Base-by-base conservation (phyloP, 202 grass and related monocot genomes). In the Panicum hallii region DNA sequence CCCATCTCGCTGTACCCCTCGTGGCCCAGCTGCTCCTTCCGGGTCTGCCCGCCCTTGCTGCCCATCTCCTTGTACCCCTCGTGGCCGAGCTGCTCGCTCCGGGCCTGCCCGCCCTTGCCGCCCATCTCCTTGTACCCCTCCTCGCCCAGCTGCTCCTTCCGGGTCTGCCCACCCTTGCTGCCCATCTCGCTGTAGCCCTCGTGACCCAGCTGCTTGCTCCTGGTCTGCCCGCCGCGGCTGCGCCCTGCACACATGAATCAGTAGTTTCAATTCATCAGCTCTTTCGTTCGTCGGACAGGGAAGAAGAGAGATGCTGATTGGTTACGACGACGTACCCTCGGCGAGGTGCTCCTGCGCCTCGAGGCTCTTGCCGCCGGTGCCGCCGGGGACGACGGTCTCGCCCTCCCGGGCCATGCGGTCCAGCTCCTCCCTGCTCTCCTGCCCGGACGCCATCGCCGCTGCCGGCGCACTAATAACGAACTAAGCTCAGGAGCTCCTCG, bases 301-400 rank as follows among this genome's bases (percentile, higher is more conserved):
- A 38, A 38, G 50, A 53, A 6, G 1, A 53, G 5, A 19, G 0
- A 16, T 14, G 47, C 2, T 49, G 47, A 1, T 9, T 14, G 0
- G 1, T 9, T 13, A 13, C 47, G 47, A 47, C 11, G 46, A 47
- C 46, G 46, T 7, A 91, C 90, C 95, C 86, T 97, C 87, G 15
- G 90, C 95, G 4, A 97, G 90, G 40, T 91, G 77, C 77, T 94
- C 89, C 77, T 97, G 95, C 7, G 95, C 92, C 82, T 90, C 85
- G 15, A 90, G 91, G 90, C 69, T 89, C 79, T 91, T 91, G 63
- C 95, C 95, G 26, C 95, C 92, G 15, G 92, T 97, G 43, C 95
- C 95, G 6, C 92, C 92, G 0, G 89, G 87, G 17, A 97, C 85
- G 40, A 97, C 89, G 9, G 90, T 91, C 87, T 97, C 60, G 11